These are phyloP conservation scores for Begonia peltatifolia DNA, from an alignment of 306 rosid species.

Conservation along the genomic window DNA sequence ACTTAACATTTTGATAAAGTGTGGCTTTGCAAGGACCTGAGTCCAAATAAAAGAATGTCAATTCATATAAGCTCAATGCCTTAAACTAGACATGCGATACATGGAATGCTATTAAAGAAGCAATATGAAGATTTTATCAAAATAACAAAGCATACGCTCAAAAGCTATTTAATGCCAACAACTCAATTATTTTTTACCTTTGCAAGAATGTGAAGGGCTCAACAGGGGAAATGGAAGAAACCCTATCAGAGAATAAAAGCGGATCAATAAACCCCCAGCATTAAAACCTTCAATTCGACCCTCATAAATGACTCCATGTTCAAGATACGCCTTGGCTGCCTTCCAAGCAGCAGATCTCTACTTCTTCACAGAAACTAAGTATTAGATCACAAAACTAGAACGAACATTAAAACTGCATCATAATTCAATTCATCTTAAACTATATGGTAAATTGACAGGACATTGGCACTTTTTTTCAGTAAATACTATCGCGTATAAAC, in stretches of 20 bases:
- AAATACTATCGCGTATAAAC: background rate
- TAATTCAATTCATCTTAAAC: background rate
- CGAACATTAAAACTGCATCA: background rate
- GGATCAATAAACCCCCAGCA: slow-evolving; percentile 57
- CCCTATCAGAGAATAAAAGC: slow-evolving; percentile 55
- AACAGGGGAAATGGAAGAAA: slow-evolving; percentile 77
- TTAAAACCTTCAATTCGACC: slow-evolving; percentile 71
- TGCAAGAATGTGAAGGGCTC: slow-evolving; percentile 59
- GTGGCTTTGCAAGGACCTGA: too few relatives aligned
- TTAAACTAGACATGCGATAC: background rate
- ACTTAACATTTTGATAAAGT: too few relatives aligned
- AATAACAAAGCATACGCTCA: background rate
- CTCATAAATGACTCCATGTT: slow-evolving; percentile 40
- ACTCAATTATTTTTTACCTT: slow-evolving; percentile 30
- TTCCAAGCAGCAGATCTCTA: slow-evolving; percentile 92
- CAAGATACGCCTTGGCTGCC: slow-evolving; percentile 46
- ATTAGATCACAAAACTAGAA: slow-evolving; percentile 22
- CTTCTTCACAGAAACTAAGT: slow-evolving; percentile 68
- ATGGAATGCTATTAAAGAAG: background rate
- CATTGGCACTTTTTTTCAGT: background rate
- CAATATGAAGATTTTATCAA: background rate
- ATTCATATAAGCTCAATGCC: too few relatives aligned
- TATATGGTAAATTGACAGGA: background rate
- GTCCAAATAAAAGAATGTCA: too few relatives aligned
- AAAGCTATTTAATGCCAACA: background rate